Evolutionary conservation across 1,284 basidiomycete species (phyloP).

Genomic region (Sanghuangporus baumii): DNA sequence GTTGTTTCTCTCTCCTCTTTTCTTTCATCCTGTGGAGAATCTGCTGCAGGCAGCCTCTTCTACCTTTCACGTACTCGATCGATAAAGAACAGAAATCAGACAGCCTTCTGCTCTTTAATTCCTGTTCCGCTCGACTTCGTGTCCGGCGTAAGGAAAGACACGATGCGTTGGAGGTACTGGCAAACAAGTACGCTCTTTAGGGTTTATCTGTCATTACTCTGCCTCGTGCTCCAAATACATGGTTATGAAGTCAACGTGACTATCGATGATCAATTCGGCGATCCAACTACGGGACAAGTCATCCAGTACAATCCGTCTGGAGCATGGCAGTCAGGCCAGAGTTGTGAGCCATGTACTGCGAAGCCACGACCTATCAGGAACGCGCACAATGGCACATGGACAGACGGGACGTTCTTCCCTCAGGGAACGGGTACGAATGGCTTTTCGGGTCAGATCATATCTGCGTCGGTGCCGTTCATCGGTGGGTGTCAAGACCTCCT

Average conservation of each 20-base stretch:
- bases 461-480: slow-evolving; percentile 11
- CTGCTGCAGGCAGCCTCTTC: not conserved
- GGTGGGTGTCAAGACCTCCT: slow-evolving; percentile 1
- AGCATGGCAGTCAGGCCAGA: slow-evolving; percentile 14
- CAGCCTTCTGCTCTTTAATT: too few species aligned
- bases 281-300: slow-evolving; percentile 2
- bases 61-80: not conserved
- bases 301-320: slow-evolving; percentile 10
- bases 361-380: slow-evolving; percentile 5
- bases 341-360: slow-evolving; percentile 7
- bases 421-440: not conserved
- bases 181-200: not conserved
- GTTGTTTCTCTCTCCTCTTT: not conserved
- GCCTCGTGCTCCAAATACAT: not conserved
- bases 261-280: slow-evolving; percentile 14
- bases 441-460: slow-evolving; percentile 3
- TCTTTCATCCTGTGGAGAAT: not conserved
- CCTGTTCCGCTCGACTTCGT: too few species aligned
- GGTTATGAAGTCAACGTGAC: slow-evolving; percentile 1
- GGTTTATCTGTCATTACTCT: not conserved
- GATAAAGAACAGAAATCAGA: too few species aligned
- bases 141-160: not conserved
- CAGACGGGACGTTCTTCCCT: slow-evolving; percentile 6
- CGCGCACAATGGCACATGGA: slow-evolving; percentile 10
- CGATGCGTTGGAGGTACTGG: not conserved